A percentile compares a stretch with the other conserved stretches of the same genome.
These are phyloP conservation scores for Volvox africanus DNA, from an alignment of 139 green algal species.

Conservation along the genomic window DNA sequence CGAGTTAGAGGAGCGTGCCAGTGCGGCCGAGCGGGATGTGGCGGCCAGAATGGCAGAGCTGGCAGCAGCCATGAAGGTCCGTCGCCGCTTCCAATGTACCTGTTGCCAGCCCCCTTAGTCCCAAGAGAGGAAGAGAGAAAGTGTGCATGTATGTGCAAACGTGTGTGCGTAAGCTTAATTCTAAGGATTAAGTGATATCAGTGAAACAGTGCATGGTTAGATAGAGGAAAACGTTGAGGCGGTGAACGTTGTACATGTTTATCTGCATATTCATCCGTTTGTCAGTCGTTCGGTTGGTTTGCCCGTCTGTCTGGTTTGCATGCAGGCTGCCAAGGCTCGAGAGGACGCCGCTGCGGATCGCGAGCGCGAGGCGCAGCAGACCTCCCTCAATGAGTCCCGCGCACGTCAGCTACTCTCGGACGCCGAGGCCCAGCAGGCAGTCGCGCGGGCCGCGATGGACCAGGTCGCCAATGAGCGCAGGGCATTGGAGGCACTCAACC, in stretches of 20 bases:
- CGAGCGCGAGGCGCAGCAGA: slow-evolving; percentile 23
- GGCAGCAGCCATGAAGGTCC: slow-evolving; percentile 8
- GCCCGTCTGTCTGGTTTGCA: too few relatives aligned
- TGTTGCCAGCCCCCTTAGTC: too few relatives aligned
- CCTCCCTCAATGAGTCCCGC: neutral
- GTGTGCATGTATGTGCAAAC: too few relatives aligned
- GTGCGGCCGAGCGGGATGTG: neutral
- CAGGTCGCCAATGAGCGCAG: slow-evolving; percentile 1
- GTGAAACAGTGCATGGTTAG: too few relatives aligned
- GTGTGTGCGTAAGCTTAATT: too few relatives aligned
- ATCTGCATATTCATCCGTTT: too few relatives aligned
- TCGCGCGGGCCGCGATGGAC: neutral
- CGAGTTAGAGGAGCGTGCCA: slow-evolving; percentile 40
- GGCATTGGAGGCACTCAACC: neutral
- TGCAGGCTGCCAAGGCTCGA: slow-evolving; percentile 31
- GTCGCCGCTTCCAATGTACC: neutral
- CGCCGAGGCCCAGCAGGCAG: neutral
- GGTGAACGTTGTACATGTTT: neutral
- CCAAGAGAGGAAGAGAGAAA: too few relatives aligned
- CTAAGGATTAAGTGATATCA: too few relatives aligned
- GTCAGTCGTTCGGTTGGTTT: too few relatives aligned
- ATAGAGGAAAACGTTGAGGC: too few relatives aligned
- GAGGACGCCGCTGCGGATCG: slow-evolving; percentile 41
- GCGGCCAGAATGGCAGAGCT: neutral
- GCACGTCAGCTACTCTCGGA: slow-evolving; percentile 13